Evolutionary conservation across 176 grass and related monocot genomes (phyloP).

Genomic region (Cymbopogon citratus): DNA sequence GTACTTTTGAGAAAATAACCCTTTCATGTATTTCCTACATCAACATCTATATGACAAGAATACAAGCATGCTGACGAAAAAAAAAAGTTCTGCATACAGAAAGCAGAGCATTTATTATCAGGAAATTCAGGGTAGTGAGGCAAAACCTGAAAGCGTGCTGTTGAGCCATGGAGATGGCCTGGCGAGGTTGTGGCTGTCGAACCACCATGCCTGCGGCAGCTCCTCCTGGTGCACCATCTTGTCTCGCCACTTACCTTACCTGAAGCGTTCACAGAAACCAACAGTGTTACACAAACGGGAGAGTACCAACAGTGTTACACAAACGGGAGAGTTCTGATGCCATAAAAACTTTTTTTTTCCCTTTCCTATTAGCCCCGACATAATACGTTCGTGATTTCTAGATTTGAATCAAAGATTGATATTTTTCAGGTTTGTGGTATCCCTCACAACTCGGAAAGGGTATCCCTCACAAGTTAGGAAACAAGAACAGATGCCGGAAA

Average conservation of each 20-base stretch:
- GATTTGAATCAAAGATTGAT: not conserved
- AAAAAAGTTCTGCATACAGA: not conserved
- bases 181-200: conserved; percentile 49
- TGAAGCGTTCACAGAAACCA: not conserved
- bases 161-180: conserved; percentile 57
- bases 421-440: not conserved
- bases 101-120: no score
- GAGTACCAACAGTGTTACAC: not conserved
- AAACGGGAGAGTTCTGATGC: not conserved
- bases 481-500: no score
- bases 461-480: no score
- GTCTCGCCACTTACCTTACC: conserved; percentile 23
- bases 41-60: no score
- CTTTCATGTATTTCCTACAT: no score
- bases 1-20: no score
- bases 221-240: conserved; percentile 54
- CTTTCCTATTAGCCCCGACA: not conserved
- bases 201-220: conserved; percentile 70
- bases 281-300: not conserved
- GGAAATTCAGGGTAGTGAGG: not conserved
- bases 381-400: not conserved
- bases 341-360: no score
- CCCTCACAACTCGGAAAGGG: no score
- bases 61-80: not conserved
- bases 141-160: conserved; percentile 56